Base-by-base conservation (phyloP, 371 early-diverging fungal species). In the Caulochytrium protostelioides region DNA sequence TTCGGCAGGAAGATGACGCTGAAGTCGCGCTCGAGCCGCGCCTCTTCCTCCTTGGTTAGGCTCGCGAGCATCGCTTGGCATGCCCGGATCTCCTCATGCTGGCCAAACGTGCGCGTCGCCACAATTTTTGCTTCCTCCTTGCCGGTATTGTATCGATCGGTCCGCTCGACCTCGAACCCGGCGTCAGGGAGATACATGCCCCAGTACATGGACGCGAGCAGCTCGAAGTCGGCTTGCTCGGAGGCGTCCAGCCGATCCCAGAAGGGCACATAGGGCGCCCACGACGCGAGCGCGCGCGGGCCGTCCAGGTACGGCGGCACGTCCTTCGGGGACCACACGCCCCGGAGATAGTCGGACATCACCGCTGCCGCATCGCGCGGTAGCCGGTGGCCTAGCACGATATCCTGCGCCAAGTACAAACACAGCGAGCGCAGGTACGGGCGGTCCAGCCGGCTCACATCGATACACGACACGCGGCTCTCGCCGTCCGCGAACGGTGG, bases 111-210 rank as follows among this genome's bases (percentile, higher is more conserved):
- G 28, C 65, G 63, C 8, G 79, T 84, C 0, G 89, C 80, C 3
- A 83, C 54, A n/a, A 90, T 55, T 35, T 79, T 74, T 1, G 85
- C 84, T 34, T 89, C 84, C 19, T 68, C 62, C 44, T 72, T 72
- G 17, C 66, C 41, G 63, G 76, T 13, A 60, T 57, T 17, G 48
- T 87, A 89, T 12, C 86, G 57, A 30, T 54, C 49, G 13, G 87
- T 86, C 21, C 41, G 40, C 6, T 41, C 44, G 17, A 66, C 40
- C 35, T 66, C 90, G 48, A 64, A 86, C 10, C 92, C 92, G 14
- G 89, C 84, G 22, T 58, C 59, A 0, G 80, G 76, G 34, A 67
- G 56, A 44, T 87, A 89, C 71, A 85, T 83, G 26, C 54, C 47
- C 22, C 74, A 34, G 48, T 76, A 77, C 17, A n/a, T n/a, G n/a